Conservation (phyloP, 352 stramenopile species). For the Phytophthora cajani region DNA sequence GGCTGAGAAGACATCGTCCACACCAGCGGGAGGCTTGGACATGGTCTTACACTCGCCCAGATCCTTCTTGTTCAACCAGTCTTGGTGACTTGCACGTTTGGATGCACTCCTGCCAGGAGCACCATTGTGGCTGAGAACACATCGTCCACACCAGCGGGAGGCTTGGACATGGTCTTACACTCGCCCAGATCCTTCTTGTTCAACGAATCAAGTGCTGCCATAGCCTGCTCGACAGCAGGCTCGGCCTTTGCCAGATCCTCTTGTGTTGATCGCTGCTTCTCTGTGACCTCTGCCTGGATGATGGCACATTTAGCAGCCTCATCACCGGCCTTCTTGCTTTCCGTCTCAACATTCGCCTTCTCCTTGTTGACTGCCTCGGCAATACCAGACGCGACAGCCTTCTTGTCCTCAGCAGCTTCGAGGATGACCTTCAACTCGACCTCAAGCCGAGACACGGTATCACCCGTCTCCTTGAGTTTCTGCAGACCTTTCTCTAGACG, state of each 20-base stretch:
- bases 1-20: conserved; percentile 95
- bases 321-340: conserved; percentile 94
- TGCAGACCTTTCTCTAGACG: conserved; percentile 92
- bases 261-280: conserved; percentile 90
- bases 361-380: conserved; percentile 96
- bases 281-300: conserved; percentile 94
- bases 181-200: conserved; percentile 97
- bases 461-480: conserved; percentile 94
- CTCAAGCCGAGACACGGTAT: conserved; percentile 93
- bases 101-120: conserved; percentile 94
- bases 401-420: conserved; percentile 96
- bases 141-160: conserved; percentile 94
- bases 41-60: conserved; percentile 97
- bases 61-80: conserved; percentile 97
- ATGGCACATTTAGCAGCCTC: conserved; percentile 93
- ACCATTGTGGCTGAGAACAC: conserved; percentile 95
- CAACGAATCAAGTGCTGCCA: conserved; percentile 95
- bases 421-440: conserved; percentile 96
- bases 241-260: conserved; percentile 96
- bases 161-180: conserved; percentile 97
- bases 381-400: conserved; percentile 93
- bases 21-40: conserved; percentile 93
- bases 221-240: conserved; percentile 94
- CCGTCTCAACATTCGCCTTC: conserved; percentile 95
- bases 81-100: conserved; percentile 94